phyloP scores from a whole-genome alignment of 257 asterid genomes.

The Vinca minor region DNA sequence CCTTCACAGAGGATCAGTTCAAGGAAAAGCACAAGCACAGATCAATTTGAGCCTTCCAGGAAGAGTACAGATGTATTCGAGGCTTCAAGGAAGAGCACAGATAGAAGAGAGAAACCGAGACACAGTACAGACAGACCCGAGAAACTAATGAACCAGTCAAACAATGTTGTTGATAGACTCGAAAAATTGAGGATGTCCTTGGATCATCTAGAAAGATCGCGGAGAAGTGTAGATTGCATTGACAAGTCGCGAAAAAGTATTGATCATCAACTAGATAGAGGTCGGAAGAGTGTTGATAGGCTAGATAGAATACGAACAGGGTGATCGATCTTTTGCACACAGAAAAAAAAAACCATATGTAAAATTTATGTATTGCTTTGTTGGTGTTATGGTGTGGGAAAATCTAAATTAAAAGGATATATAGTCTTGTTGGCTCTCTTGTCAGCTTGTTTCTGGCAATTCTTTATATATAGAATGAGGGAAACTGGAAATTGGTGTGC shows the following conservation, averaged over 20 bases:
- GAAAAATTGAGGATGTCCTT: conserved; percentile 51
- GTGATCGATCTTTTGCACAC: conserved; percentile 14
- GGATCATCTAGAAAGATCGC: conserved; percentile 71
- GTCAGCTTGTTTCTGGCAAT: neutral
- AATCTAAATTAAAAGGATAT: conserved; percentile 20
- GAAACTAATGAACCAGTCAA: conserved; percentile 44
- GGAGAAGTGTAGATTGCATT: conserved; percentile 76
- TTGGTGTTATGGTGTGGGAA: conserved; percentile 32
- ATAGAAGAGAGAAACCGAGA: conserved; percentile 76
- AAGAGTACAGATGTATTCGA: conserved; percentile 67
- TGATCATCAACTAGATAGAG: conserved; percentile 63
- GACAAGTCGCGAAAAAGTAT: conserved; percentile 68
- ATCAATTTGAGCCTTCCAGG: conserved; percentile 64
- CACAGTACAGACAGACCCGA: conserved; percentile 68
- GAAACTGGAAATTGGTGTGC: conserved; percentile 9
- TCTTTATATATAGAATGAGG: conserved; percentile 1
- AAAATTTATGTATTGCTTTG: conserved; percentile 26
- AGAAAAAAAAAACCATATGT: conserved; percentile 11
- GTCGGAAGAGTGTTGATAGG: conserved; percentile 72
- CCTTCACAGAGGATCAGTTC: conserved; percentile 63
- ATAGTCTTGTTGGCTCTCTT: conserved; percentile 9
- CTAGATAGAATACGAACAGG: conserved; percentile 60
- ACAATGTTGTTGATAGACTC: conserved; percentile 42
- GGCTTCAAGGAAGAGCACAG: conserved; percentile 71
- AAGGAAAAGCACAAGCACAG: conserved; percentile 49